A percentile compares a stretch with the other conserved stretches of the same genome.
Evolutionary conservation across 163 green algal species (phyloP).

Genomic region (Scenedesmus sp.): DNA sequence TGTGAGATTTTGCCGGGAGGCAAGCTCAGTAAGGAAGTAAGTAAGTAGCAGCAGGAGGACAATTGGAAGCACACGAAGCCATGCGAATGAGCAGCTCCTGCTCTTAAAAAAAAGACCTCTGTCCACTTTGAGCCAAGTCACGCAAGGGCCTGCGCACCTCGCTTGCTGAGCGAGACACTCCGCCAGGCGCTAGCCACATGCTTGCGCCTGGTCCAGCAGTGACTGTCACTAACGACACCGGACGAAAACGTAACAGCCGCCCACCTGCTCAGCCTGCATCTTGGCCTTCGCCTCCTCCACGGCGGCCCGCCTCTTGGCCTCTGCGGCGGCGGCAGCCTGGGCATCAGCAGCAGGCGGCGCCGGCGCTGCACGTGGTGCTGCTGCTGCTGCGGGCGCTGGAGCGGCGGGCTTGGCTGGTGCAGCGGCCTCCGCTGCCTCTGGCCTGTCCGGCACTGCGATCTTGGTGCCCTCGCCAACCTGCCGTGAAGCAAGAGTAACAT

Average conservation of each 20-base stretch:
- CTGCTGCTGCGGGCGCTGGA: slow-evolving; percentile 22
- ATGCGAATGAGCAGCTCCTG: too few relatives aligned
- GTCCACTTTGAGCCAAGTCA: too few relatives aligned
- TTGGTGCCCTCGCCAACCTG: slow-evolving; percentile 51
- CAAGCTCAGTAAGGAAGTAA: too few relatives aligned
- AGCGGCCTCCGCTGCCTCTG: not conserved
- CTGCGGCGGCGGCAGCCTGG: slow-evolving; percentile 25
- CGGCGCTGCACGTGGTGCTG: not conserved
- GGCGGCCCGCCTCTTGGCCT: slow-evolving; percentile 29
- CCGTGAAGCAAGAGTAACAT: not conserved
- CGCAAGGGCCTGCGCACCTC: too few relatives aligned
- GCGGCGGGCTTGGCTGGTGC: slow-evolving; percentile 22
- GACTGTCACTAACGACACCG: not conserved
- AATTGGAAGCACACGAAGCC: not conserved
- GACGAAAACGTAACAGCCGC: not conserved
- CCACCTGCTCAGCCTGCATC: slow-evolving; percentile 48
- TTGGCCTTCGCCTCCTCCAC: slow-evolving; percentile 54
- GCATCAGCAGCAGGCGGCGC: slow-evolving; percentile 30
- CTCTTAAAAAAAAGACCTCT: too few relatives aligned
- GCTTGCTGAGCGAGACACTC: too few relatives aligned
- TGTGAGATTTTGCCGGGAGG: too few relatives aligned
- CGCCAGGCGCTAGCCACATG: not conserved
- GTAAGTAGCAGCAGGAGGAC: too few relatives aligned
- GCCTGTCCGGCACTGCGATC: slow-evolving; percentile 39
- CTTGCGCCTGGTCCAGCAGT: too few relatives aligned